Evolutionary conservation across 805 yeast species (phyloP), one percentile per base, ranked within the genome.

Genomic region (Suhomyces sp.): DNA sequence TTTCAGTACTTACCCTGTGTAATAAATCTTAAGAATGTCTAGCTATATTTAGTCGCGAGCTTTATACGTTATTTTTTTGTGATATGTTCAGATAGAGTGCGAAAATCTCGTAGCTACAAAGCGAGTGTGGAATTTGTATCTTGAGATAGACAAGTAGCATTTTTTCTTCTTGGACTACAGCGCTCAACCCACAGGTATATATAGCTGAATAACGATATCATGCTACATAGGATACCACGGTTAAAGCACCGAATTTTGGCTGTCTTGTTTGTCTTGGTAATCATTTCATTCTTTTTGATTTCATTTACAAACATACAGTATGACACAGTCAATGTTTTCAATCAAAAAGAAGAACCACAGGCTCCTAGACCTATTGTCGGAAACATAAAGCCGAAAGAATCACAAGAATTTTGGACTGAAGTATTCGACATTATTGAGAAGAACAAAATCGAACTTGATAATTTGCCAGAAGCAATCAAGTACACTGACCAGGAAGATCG

Each of bases 391-490:
- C 20, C 51, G 5, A 44, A 46, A 27, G 50, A 53, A n/a, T 53
- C 59, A 33, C 70, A 65, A 45, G 44, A 53, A 33, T 69, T 68
- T 48, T 70, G 73, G 73, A 60, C 54, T 15, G 46, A 57, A 4
- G 58, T 68, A 2, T 70, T 69, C 48, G 49, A 53, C 3, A 53
- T 64, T 6, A 57, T 70, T 46, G 62, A 57, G 19, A 44, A 55
- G 3, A 57, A 63, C 29, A 49, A 59, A 10, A 21, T 63, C 17
- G 39, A 61, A 4, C 58, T 40, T 6, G 57, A 50, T 2, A 57
- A 59, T 15, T 15, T 61, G 3, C 51, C 45, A 7, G 47, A 55
- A 6, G 66, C 70, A 2, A 57, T 67, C 24, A 52, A 56, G 40
- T 65, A 64, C 47, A 52, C 58, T 9, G 62, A 62, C 6, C 56